Evolutionary conservation across 805 yeast species (phyloP), one percentile per base, ranked within the genome.

Genomic region (Kodamaea laetipori): DNA sequence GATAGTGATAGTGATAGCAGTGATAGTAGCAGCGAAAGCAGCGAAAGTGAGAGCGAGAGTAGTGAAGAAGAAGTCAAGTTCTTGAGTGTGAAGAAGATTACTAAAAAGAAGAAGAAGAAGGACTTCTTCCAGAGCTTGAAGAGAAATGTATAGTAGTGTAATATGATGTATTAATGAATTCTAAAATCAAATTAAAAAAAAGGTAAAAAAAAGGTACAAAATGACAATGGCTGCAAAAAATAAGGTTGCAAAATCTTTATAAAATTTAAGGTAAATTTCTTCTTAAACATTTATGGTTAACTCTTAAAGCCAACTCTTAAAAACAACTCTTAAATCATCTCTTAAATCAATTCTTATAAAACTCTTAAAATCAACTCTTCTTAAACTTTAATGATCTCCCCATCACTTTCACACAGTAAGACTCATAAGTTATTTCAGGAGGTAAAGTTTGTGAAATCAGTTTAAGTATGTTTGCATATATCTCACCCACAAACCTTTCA

Each of bases 351-450:
- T n/a, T n/a, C n/a, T n/a, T n/a, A n/a, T n/a, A n/a, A n/a, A n/a
- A n/a, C n/a, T n/a, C n/a, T n/a, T n/a, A n/a, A n/a, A n/a, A n/a
- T n/a, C n/a, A n/a, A n/a, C n/a, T n/a, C 36, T 42, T 49, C 39
- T 40, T 42, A 18, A 38, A 46, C 27, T 41, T 44, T 17, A 46
- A 42, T 23, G 49, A 53, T 45, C 72, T 57, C 6, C 74, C 73
- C 41, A 68, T 57, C 5, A 68, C 60, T 39, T 59, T 64, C 6
- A 54, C 57, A 16, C 69, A 56, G 69, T 68, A 66, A 18, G 51
- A 56, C 6, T 57, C 55, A 39, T 63, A 65, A 25, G 58, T 57
- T 41, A 47, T 39, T 11, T 56, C 57, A 9, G 50, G 50, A 10
- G 49, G 52, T 10, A 44, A 32, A 1, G 51, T 39, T 18, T 48